Conservation (phyloP, 179 eudicot genomes). For the Spergularia azorica region DNA sequence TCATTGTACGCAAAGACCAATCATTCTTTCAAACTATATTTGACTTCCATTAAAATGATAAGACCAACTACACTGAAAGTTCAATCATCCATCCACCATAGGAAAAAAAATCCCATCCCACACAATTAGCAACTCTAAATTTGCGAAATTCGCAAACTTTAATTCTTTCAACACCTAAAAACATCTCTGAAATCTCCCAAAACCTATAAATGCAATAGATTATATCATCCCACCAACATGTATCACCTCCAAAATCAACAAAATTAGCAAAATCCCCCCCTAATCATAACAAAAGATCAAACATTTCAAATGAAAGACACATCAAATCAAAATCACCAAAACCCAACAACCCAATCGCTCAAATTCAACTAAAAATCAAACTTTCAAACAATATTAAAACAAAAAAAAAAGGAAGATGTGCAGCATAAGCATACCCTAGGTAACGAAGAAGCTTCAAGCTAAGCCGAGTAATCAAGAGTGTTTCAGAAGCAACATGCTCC, state of each 20-base stretch:
- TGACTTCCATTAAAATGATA: neutral
- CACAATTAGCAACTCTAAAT: neutral
- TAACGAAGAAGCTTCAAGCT: constrained; percentile 71
- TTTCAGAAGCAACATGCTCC: constrained; percentile 77
- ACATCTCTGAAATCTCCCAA: neutral
- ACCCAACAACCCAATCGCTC: neutral
- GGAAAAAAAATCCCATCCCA: too few species aligned
- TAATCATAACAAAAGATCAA: neutral
- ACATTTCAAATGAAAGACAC: neutral
- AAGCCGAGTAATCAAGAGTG: constrained; percentile 63
- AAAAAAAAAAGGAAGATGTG: neutral
- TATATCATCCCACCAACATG: neutral
- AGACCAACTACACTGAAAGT: too few species aligned
- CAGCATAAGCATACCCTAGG: constrained; percentile 54
- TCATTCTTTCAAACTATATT: neutral
- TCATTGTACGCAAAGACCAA: too few species aligned
- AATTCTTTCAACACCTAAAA: neutral
- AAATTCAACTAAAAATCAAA: neutral
- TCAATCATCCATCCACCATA: too few species aligned
- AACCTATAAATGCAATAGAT: neutral
- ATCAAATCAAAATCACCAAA: neutral
- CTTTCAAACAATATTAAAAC: neutral
- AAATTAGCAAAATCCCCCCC: neutral
- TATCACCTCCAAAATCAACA: neutral
- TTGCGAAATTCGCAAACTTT: neutral